These are phyloP conservation scores for Anthostomella pinea DNA, from an alignment of 2,329 filamentous ascomycete genomes.

Conservation along the genomic window DNA sequence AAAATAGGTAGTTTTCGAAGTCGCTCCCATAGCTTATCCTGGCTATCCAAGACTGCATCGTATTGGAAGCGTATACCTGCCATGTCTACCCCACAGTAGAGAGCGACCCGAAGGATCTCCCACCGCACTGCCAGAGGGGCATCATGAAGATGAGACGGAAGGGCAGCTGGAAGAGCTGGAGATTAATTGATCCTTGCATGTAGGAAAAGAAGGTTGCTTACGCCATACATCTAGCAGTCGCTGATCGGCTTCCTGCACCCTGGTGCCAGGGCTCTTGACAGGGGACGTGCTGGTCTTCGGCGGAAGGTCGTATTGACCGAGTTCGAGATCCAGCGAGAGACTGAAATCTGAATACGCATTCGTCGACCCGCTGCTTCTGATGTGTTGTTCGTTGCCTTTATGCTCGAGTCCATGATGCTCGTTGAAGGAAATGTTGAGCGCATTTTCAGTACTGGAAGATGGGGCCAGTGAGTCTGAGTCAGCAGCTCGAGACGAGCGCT, in stretches of 20 bases:
- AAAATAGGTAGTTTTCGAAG: constrained; percentile 42
- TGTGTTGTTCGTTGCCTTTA: constrained; percentile 5
- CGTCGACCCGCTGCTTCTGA: constrained; percentile 2
- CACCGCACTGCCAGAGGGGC: constrained; percentile 50
- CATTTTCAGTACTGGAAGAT: constrained; percentile 25
- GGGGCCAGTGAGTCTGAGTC: constrained; percentile 21
- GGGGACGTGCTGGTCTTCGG: no score
- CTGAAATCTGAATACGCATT: constrained; percentile 12
- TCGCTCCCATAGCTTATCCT: constrained; percentile 40
- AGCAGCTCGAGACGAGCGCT: no score
- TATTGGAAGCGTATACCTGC: constrained; percentile 35
- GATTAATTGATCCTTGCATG: neutral
- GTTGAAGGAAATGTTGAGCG: constrained; percentile 19
- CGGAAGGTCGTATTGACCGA: neutral
- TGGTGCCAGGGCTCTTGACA: neutral
- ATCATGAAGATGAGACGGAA: constrained; percentile 38
- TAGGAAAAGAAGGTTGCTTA: constrained; percentile 6
- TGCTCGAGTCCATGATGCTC: constrained; percentile 9
- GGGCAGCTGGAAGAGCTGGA: constrained; percentile 20
- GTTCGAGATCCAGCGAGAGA: constrained; percentile 4
- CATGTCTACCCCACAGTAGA: constrained; percentile 43
- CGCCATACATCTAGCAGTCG: constrained; percentile 30
- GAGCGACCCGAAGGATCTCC: constrained; percentile 49
- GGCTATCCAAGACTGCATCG: constrained; percentile 41
- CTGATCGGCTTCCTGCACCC: constrained; percentile 14